Evolutionary conservation across 1,139 yeast genomes (phyloP).

Genomic region (Saccharomycopsis hybrid): DNA sequence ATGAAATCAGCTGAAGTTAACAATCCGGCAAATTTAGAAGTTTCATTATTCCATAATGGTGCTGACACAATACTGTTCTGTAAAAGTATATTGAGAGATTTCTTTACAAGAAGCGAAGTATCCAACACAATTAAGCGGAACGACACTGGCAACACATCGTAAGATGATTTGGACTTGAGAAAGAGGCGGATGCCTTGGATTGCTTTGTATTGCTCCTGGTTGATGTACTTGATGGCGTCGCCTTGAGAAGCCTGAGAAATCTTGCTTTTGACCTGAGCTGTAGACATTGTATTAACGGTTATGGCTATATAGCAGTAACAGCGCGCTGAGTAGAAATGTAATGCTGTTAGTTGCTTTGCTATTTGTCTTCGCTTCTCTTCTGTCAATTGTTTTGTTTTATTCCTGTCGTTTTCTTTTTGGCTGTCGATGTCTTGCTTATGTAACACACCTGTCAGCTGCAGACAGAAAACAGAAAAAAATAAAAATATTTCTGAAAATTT

Average conservation of each 20-base stretch:
- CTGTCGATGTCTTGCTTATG: no score
- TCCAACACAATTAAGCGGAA: slow-evolving; percentile 91
- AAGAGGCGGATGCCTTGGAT: slow-evolving; percentile 76
- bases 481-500: no score
- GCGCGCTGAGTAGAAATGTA: no score
- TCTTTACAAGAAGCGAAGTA: slow-evolving; percentile 83
- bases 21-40: slow-evolving; percentile 88
- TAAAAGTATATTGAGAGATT: slow-evolving; percentile 79
- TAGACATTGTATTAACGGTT: no score
- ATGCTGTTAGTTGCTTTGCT: no score
- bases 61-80: slow-evolving; percentile 96
- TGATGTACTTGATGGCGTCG: slow-evolving; percentile 1
- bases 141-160: slow-evolving; percentile 94
- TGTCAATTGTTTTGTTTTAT: no score
- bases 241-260: neutral
- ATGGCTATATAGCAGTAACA: no score
- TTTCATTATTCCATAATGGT: slow-evolving; percentile 91
- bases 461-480: no score
- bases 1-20: slow-evolving; percentile 90
- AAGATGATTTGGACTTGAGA: slow-evolving; percentile 84
- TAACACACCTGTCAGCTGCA: no score
- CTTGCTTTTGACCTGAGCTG: no score
- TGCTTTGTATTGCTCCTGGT: slow-evolving; percentile 54
- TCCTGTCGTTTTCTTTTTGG: no score
- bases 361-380: no score